Evolutionary conservation across 1,139 yeast species (phyloP).

Genomic region (Taiozyma sp.): DNA sequence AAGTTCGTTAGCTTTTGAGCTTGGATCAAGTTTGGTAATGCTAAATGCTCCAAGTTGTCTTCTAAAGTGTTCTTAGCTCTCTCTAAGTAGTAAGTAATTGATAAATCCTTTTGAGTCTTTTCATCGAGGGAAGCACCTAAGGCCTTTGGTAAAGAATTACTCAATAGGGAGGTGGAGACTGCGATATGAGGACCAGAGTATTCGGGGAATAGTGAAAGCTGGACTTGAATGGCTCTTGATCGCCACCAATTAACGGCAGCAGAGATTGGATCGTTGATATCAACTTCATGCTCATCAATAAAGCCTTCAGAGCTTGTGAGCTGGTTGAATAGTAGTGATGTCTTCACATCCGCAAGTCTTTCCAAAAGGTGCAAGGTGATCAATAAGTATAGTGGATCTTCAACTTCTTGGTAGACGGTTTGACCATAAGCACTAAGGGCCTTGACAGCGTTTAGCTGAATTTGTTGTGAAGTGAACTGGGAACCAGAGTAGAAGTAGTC

Average conservation of each 20-base stretch:
- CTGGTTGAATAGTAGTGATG: conserved; percentile 27
- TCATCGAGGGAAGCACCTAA: conserved; percentile 16
- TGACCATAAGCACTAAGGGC: conserved; percentile 56
- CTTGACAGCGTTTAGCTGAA: conserved; percentile 22
- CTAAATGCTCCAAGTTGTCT: conserved; percentile 55
- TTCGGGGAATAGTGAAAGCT: conserved; percentile 56
- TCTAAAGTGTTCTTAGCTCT: conserved; percentile 58
- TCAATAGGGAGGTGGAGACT: conserved; percentile 29
- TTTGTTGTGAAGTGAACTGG: conserved; percentile 18
- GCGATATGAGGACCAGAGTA: conserved; percentile 40
- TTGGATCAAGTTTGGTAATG: conserved; percentile 44
- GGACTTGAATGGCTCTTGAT: conserved; percentile 59
- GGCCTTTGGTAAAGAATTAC: conserved; percentile 13
- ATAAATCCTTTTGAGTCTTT: conserved; percentile 31
- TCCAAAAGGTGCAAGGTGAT: conserved; percentile 51
- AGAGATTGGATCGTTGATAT: conserved; percentile 19
- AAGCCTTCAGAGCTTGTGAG: conserved; percentile 13
- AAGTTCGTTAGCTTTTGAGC: conserved; percentile 59
- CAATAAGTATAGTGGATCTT: conserved; percentile 49
- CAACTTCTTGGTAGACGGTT: conserved; percentile 54
- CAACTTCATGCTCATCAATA: conserved; percentile 24
- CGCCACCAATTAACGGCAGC: conserved; percentile 72
- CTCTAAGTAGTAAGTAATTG: conserved; percentile 57
- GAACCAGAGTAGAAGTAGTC: conserved; percentile 22
- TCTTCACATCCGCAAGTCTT: conserved; percentile 32